A percentile compares a stretch with the other conserved stretches of the same genome.
Evolutionary conservation across 2,329 filamentous ascomycete genomes (phyloP).

Genomic region (Fusarium virguliforme): DNA sequence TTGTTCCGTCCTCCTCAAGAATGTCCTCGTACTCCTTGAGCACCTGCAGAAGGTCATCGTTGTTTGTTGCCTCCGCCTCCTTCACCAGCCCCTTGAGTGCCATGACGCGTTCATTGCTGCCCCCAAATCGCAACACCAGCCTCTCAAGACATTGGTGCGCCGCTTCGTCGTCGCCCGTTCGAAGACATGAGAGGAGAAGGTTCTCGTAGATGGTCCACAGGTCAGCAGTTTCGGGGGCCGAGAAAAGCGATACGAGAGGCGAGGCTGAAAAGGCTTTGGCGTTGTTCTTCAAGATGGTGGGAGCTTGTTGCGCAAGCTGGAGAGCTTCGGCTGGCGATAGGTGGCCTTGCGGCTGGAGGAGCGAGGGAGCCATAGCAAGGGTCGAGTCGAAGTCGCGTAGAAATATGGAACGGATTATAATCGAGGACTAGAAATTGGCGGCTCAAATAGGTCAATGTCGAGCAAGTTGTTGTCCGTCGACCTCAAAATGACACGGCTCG

Average conservation of each 20-base stretch:
- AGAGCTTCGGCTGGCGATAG: conserved; percentile 71
- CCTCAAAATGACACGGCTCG: conserved; percentile 33
- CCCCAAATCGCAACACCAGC: conserved; percentile 85
- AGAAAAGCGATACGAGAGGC: conserved; percentile 68
- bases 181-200: conserved; percentile 85
- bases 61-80: conserved; percentile 82
- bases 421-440: background rate
- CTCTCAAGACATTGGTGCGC: conserved; percentile 83
- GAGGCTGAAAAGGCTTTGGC: conserved; percentile 71
- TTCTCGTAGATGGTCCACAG: conserved; percentile 92
- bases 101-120: conserved; percentile 87
- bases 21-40: conserved; percentile 85
- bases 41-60: conserved; percentile 77
- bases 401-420: background rate
- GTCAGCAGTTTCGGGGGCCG: conserved; percentile 79
- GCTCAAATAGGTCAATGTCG: conserved; percentile 1
- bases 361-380: conserved; percentile 65
- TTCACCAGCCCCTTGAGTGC: conserved; percentile 86
- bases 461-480: conserved; percentile 23
- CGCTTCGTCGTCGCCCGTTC: conserved; percentile 85
- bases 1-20: conserved; percentile 80
- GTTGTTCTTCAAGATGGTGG: conserved; percentile 68
- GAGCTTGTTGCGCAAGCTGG: conserved; percentile 74
- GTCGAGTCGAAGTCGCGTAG: conserved; percentile 24
- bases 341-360: conserved; percentile 71